A percentile compares a stretch with the other conserved stretches of the same genome.
Evolutionary conservation across 2,329 filamentous ascomycete species (phyloP).

Genomic region (Fusarium miscanthi): DNA sequence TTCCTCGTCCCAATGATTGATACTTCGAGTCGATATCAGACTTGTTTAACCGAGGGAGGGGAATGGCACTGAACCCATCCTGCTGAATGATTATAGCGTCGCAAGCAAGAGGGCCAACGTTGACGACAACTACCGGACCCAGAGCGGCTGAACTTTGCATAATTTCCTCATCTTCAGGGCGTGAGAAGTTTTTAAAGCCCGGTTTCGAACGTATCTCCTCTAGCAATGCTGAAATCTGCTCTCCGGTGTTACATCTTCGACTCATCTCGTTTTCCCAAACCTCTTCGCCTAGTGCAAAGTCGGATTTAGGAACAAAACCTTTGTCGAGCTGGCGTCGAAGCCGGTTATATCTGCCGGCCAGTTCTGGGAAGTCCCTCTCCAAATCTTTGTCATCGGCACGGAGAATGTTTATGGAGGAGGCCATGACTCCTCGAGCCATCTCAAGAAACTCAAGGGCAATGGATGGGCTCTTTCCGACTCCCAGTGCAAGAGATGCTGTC

Average conservation of each 20-base stretch:
- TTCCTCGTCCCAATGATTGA: neutral
- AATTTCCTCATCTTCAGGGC: neutral
- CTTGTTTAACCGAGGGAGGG: neutral
- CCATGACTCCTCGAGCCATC: neutral
- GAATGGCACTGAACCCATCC: neutral
- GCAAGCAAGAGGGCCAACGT: neutral
- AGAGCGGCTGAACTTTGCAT: neutral
- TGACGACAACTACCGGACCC: neutral
- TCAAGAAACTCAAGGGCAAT: neutral
- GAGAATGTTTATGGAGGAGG: neutral
- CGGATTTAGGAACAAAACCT: neutral
- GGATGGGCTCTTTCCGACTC: neutral
- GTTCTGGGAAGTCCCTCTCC: neutral
- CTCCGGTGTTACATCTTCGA: neutral
- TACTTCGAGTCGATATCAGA: neutral
- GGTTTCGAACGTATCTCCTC: neutral
- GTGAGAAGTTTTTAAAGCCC: neutral
- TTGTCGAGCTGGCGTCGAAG: neutral
- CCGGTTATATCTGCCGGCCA: neutral
- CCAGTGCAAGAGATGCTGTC: neutral
- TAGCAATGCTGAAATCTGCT: neutral
- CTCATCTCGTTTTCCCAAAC: neutral
- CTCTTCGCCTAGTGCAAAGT: neutral
- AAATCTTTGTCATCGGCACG: neutral
- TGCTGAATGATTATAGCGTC: neutral